Conservation (phyloP, 2,329 filamentous ascomycete genomes). For the Neonectria neomacrospora region DNA sequence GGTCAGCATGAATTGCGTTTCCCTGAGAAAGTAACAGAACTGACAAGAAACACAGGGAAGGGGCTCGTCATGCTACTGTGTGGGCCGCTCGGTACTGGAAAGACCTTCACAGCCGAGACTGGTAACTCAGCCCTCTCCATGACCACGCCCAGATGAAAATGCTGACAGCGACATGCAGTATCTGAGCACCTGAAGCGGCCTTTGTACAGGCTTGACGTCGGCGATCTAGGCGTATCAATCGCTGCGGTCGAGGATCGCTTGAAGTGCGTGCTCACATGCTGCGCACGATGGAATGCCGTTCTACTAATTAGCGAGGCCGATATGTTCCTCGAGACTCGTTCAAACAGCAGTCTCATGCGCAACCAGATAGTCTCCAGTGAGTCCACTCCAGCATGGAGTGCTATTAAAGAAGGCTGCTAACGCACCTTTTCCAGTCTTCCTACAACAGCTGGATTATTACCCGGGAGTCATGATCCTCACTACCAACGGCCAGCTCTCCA, state of each 20-base stretch:
- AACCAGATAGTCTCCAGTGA: slow-evolving; percentile 45
- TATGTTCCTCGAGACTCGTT: slow-evolving; percentile 49
- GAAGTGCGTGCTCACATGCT: slow-evolving; percentile 37
- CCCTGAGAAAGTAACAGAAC: rapidly evolving
- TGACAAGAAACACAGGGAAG: slow-evolving; percentile 11
- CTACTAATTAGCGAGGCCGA: slow-evolving; percentile 54
- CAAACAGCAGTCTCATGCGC: slow-evolving; percentile 36
- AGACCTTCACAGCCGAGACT: slow-evolving; percentile 53
- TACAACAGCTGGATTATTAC: slow-evolving; percentile 51
- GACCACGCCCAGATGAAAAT: background rate
- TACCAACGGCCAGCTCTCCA: slow-evolving; percentile 53
- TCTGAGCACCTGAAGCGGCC: slow-evolving; percentile 27
- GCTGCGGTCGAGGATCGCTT: slow-evolving; percentile 9
- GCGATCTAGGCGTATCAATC: slow-evolving; percentile 7
- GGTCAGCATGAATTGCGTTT: background rate
- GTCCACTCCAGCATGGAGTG: rapidly evolving
- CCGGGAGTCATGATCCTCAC: slow-evolving; percentile 53
- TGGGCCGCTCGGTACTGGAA: slow-evolving; percentile 50
- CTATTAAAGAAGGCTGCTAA: background rate
- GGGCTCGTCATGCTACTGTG: slow-evolving; percentile 51
- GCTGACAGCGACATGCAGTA: slow-evolving; percentile 21
- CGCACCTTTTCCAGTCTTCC: slow-evolving; percentile 13
- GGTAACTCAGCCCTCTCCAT: background rate
- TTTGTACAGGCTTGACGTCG: slow-evolving; percentile 24
- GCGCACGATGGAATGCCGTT: slow-evolving; percentile 49